Evolutionary conservation across 2,329 filamentous ascomycete species (phyloP).

Genomic region (Waltergamsia citrina): DNA sequence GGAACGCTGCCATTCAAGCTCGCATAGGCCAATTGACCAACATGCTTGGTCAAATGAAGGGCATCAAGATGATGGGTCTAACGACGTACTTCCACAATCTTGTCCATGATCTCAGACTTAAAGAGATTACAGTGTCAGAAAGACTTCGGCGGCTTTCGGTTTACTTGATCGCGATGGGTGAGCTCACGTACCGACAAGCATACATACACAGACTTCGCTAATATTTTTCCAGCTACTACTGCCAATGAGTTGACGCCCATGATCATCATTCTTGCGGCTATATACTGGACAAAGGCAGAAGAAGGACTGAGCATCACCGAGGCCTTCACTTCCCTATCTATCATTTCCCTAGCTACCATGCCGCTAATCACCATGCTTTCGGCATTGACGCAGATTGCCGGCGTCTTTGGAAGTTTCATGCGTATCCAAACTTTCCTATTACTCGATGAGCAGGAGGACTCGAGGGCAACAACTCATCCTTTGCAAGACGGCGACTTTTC

Average conservation of each 20-base stretch:
- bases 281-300: conserved; percentile 19
- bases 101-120: conserved; percentile 22
- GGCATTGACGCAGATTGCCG: conserved; percentile 20
- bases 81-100: conserved; percentile 18
- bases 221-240: conserved; percentile 10
- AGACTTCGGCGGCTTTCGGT: conserved; percentile 24
- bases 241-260: conserved; percentile 19
- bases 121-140: conserved; percentile 27
- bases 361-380: conserved; percentile 21
- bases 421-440: conserved; percentile 22
- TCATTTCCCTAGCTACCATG: conserved; percentile 20
- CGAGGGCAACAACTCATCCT: background rate
- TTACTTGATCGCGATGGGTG: conserved; percentile 18
- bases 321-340: conserved; percentile 24
- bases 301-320: conserved; percentile 18
- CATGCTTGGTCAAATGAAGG: conserved; percentile 31
- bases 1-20: conserved; percentile 28
- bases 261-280: conserved; percentile 20
- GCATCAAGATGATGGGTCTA: conserved; percentile 33
- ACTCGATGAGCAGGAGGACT: conserved; percentile 12
- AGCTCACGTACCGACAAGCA: too few relatives aligned
- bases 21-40: conserved; percentile 27
- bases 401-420: conserved; percentile 19
- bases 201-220: too few relatives aligned
- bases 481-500: too few relatives aligned